phyloP scores from a whole-genome alignment of 2,329 filamentous ascomycete species.

The Colletotrichum tropicicola region DNA sequence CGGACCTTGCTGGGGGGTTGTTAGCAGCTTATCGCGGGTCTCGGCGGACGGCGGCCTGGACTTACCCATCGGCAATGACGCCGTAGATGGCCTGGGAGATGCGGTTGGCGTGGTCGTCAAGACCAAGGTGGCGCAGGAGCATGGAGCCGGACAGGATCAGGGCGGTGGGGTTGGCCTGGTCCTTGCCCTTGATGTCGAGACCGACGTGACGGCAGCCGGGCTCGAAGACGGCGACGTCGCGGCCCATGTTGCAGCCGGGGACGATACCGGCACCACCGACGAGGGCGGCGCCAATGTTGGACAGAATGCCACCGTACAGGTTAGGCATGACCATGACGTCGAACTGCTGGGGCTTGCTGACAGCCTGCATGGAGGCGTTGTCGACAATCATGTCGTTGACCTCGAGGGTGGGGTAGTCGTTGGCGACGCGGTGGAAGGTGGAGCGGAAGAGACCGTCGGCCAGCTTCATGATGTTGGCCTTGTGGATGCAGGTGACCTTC shows the following conservation, averaged over 20 bases:
- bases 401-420: conserved; percentile 96
- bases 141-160: conserved; percentile 95
- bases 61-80: conserved; percentile 89
- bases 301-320: conserved; percentile 97
- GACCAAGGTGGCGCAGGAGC: conserved; percentile 95
- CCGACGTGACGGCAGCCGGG: conserved; percentile 99
- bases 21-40: conserved; percentile 50
- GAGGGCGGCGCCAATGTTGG: conserved; percentile 97
- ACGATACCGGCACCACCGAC: conserved; percentile 97
- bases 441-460: conserved; percentile 98
- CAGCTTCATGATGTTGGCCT: conserved; percentile 99
- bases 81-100: conserved; percentile 87
- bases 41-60: conserved; percentile 33
- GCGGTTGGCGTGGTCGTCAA: conserved; percentile 98
- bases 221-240: conserved; percentile 98
- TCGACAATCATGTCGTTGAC: conserved; percentile 99
- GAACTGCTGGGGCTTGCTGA: conserved; percentile 95
- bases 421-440: conserved; percentile 92
- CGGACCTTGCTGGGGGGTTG: conserved; percentile 73
- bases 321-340: conserved; percentile 99
- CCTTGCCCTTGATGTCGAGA: conserved; percentile 99
- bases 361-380: conserved; percentile 99
- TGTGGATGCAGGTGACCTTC: conserved; percentile 99
- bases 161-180: conserved; percentile 97
- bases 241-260: conserved; percentile 99